phyloP scores from a whole-genome alignment of 2,329 filamentous ascomycete genomes.

The Pyrenophora teres region DNA sequence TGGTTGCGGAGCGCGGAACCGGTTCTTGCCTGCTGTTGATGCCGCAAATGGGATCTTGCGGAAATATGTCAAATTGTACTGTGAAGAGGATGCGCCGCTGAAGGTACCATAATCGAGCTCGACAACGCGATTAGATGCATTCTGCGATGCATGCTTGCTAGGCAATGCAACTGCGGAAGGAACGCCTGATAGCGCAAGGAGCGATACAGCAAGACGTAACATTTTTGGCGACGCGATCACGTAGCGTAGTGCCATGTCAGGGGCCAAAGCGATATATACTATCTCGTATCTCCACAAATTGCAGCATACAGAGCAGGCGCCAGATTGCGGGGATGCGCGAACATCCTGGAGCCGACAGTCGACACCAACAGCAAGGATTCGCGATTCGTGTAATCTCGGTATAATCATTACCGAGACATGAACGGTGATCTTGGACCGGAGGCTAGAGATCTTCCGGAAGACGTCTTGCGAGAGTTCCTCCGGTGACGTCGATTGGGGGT shows the following conservation, averaged over 20 bases:
- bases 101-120: conserved; percentile 51
- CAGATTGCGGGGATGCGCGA: conserved; percentile 21
- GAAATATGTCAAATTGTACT: conserved; percentile 64
- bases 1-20: conserved; percentile 65
- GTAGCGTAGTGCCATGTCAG: not conserved
- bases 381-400: conserved; percentile 13
- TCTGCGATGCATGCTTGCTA: conserved; percentile 1
- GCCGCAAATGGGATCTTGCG: conserved; percentile 66
- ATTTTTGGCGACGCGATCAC: not conserved
- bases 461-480: not conserved
- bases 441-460: not conserved
- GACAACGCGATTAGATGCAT: conserved; percentile 27
- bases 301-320: conserved; percentile 14
- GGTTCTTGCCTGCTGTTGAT: conserved; percentile 61
- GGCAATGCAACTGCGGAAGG: conserved; percentile 17
- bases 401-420: conserved; percentile 9
- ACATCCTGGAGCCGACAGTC: conserved; percentile 4
- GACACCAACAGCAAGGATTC: not conserved
- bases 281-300: conserved; percentile 34
- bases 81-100: conserved; percentile 56
- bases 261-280: conserved; percentile 7
- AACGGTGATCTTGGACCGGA: not conserved
- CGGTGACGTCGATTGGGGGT: not conserved
- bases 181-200: conserved; percentile 10
- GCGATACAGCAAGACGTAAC: conserved; percentile 19